These are phyloP conservation scores for Sphagnum tenellum DNA, from an alignment of 225 moss, liverwort and hornwort species.

Conservation along the genomic window DNA sequence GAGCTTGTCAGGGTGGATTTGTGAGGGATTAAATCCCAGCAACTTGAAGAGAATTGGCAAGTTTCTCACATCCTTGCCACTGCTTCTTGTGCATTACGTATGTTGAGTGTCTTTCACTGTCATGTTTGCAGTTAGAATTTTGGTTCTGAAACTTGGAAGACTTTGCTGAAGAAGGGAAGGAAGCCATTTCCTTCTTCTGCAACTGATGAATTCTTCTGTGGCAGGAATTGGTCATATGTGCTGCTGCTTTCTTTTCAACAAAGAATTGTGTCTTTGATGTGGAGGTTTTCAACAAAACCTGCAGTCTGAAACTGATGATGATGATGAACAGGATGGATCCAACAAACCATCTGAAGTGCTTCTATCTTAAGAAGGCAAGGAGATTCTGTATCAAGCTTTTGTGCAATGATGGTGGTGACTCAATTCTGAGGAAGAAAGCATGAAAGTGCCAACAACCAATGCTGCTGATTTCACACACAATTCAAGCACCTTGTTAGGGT, in stretches of 20 bases:
- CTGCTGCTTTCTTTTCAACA: constrained; percentile 81
- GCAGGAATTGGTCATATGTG: constrained; percentile 86
- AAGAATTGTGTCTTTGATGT: constrained; percentile 76
- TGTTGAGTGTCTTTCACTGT: too few species aligned
- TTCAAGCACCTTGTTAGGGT: too few species aligned
- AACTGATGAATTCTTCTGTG: not conserved
- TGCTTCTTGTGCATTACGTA: too few species aligned
- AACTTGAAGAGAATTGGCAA: constrained; percentile 96
- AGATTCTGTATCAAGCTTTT: constrained; percentile 31
- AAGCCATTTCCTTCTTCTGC: too few species aligned
- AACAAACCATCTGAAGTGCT: constrained; percentile 13
- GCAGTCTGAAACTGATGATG: constrained; percentile 10
- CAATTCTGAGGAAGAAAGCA: too few species aligned
- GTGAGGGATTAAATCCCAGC: constrained; percentile 54
- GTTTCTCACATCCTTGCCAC: constrained; percentile 20
- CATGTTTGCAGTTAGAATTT: too few species aligned
- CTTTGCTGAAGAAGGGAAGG: too few species aligned
- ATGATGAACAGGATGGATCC: constrained; percentile 16
- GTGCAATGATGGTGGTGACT: too few species aligned
- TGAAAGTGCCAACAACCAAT: too few species aligned
- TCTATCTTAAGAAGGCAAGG: constrained; percentile 29
- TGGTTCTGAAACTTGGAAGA: too few species aligned
- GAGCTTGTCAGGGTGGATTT: constrained; percentile 78
- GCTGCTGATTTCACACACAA: too few species aligned
- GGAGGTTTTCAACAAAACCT: constrained; percentile 19